Base-by-base conservation (phyloP, 805 yeast species). In the Metschnikowia rubicola region DNA sequence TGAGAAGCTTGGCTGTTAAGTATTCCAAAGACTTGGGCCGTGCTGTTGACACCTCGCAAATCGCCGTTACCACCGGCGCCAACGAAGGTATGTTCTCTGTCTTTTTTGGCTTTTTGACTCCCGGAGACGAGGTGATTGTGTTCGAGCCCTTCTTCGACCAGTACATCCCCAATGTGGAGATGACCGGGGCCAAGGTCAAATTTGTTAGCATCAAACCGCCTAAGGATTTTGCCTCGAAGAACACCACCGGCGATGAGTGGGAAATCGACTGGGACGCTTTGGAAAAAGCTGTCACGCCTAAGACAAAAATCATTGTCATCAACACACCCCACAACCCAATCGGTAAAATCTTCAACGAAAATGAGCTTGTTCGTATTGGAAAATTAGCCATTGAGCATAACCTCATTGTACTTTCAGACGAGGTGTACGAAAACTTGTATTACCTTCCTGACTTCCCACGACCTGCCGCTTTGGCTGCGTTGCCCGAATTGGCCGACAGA, bases 71-170 rank as follows among this genome's bases (percentile, higher is more conserved):
- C 38, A 90, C 98, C 1, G 99, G 99, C 46, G 99, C 99, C 38
- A 94, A 94, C 61, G 98, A 94, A 69, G 98, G 97, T 33, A 87
- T 94, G 75, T 75, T 88, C 44, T 70, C 96, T 2, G 81, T 86
- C 3, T 83, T 91, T 63, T 84, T 89, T 48, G 99, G 95, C 0
- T 85, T 90, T 56, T 68, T 94, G 53, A 78, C 87, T 38, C 79
- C 82, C 1, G 97, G 95, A 19, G 99, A 94, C 60, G 99, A 94
- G 66, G 99, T 85, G 26, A 87, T 94, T 64, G 97, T 94, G 11
- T 87, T 94, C 62, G 96, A 92, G 67, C 99, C 99, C 3, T 94
- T 90, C 63, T 94, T 94, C 63, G 99, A 94, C 61, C 99, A 94
- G 68, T 94, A 94, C 68, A 88, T 94, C 54, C 82, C 97, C 47